Conservation (phyloP, 2,329 filamentous ascomycete species). For the Hawksworthiomyces lignivorus region DNA sequence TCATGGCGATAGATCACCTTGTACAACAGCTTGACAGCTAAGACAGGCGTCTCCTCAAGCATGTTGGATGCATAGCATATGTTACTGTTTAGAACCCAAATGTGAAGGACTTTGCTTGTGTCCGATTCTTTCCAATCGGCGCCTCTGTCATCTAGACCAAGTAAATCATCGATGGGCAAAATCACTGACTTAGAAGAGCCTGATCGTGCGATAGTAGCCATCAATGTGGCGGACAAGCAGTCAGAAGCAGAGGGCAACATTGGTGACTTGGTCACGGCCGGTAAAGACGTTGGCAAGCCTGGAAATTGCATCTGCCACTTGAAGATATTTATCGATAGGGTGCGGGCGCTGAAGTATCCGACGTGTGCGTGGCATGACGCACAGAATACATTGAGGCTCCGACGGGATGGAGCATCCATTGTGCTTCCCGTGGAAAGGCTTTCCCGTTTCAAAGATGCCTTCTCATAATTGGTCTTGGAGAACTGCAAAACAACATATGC, state of each 20-base stretch:
- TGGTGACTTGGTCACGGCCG: constrained; percentile 7
- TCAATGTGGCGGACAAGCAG: constrained; percentile 45
- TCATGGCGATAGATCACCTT: constrained; percentile 33
- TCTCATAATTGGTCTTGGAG: constrained; percentile 24
- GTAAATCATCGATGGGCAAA: constrained; percentile 27
- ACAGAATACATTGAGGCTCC: constrained; percentile 36
- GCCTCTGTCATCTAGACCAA: too few relatives aligned
- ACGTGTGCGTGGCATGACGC: constrained; percentile 36
- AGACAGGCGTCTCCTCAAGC: constrained; percentile 19
- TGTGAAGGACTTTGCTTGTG: constrained; percentile 28
- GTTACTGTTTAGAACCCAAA: constrained; percentile 51
- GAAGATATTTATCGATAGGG: constrained; percentile 41
- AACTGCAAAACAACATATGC: constrained; percentile 28
- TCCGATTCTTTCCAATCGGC: background rate
- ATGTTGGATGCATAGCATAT: constrained; percentile 42
- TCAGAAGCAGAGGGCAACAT: constrained; percentile 34
- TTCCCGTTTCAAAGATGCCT: constrained; percentile 20
- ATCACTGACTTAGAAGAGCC: constrained; percentile 51
- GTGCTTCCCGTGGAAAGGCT: constrained; percentile 16
- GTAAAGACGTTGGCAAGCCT: background rate
- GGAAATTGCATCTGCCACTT: constrained; percentile 44
- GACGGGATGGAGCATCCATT: background rate
- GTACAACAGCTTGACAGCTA: constrained; percentile 49
- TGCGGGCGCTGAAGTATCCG: constrained; percentile 39
- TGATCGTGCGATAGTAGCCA: constrained; percentile 47